These are phyloP conservation scores for Leccinum solheimii DNA, from an alignment of 1,284 basidiomycete species.

Conservation along the genomic window DNA sequence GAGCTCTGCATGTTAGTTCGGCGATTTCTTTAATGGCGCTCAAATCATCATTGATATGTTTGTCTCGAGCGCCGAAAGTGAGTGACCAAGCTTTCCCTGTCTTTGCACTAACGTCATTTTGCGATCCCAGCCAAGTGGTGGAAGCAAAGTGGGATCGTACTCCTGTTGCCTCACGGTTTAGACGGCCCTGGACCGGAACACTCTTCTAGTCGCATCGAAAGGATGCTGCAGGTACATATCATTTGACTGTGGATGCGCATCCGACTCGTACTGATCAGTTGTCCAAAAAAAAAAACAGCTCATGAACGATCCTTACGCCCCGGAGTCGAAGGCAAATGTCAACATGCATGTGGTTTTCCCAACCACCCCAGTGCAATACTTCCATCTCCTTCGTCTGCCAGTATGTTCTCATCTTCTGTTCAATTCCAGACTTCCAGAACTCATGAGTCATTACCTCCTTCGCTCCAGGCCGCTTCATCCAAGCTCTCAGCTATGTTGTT, in stretches of 20 bases:
- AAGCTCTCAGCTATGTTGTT: conserved; percentile 58
- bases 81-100: conserved; percentile 26
- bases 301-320: conserved; percentile 64
- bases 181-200: conserved; percentile 93
- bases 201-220: conserved; percentile 81
- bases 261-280: background rate
- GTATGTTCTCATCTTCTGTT: conserved; percentile 44
- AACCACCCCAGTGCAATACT: conserved; percentile 87
- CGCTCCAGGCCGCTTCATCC: conserved; percentile 72
- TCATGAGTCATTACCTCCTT: background rate
- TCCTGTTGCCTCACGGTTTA: conserved; percentile 83
- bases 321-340: conserved; percentile 46
- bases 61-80: conserved; percentile 79
- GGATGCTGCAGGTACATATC: conserved; percentile 73
- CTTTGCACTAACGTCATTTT: background rate
- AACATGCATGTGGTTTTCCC: conserved; percentile 87
- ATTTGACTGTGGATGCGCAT: background rate
- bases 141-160: conserved; percentile 85
- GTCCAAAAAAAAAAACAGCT: conserved; percentile 43
- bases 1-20: conserved; percentile 49
- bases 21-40: conserved; percentile 91
- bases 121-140: conserved; percentile 84
- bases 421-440: background rate
- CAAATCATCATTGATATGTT: conserved; percentile 90
- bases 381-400: conserved; percentile 80